phyloP scores from a whole-genome alignment of 106 monocot species.

The Vanilla planifolia region DNA sequence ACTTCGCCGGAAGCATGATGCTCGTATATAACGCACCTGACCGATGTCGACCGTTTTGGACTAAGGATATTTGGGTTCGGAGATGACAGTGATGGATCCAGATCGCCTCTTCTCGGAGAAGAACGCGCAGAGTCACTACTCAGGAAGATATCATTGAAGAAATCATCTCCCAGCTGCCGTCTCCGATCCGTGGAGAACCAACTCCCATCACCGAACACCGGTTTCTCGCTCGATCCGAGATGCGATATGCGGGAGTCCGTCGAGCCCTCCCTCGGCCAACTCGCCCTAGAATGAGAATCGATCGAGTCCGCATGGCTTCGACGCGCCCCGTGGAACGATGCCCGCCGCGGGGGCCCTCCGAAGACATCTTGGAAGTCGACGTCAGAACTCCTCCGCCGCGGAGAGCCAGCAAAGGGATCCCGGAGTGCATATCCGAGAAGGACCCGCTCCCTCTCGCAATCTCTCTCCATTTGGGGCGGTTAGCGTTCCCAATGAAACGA shows the following conservation, averaged over 20 bases:
- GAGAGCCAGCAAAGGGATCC: constrained; percentile 7
- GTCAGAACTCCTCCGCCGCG: constrained; percentile 14
- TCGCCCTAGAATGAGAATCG: constrained; percentile 9
- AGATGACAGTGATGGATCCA: constrained; percentile 16
- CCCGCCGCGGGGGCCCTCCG: constrained; percentile 53
- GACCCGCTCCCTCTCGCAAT: constrained; percentile 17
- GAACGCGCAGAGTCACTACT: constrained; percentile 29
- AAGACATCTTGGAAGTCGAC: constrained; percentile 60
- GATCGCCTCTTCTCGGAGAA: constrained; percentile 33
- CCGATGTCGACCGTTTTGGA: constrained; percentile 21
- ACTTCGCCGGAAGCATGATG: constrained; percentile 19
- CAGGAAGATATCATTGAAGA: constrained; percentile 56
- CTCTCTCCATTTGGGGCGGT: neutral
- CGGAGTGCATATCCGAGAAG: constrained; percentile 11
- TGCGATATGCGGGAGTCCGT: constrained; percentile 1
- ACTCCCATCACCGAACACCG: constrained; percentile 44
- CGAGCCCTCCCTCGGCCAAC: constrained; percentile 1
- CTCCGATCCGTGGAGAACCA: constrained; percentile 35
- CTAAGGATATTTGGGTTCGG: constrained; percentile 46
- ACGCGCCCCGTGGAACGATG: constrained; percentile 17
- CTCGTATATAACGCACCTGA: constrained; percentile 5
- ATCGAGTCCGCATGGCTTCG: constrained; percentile 28
- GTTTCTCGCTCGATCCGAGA: constrained; percentile 38
- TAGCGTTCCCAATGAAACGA: neutral
- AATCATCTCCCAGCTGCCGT: constrained; percentile 35